Conservation (phyloP, 2,329 filamentous ascomycete genomes). For the Colletotrichum abscissum region DNA sequence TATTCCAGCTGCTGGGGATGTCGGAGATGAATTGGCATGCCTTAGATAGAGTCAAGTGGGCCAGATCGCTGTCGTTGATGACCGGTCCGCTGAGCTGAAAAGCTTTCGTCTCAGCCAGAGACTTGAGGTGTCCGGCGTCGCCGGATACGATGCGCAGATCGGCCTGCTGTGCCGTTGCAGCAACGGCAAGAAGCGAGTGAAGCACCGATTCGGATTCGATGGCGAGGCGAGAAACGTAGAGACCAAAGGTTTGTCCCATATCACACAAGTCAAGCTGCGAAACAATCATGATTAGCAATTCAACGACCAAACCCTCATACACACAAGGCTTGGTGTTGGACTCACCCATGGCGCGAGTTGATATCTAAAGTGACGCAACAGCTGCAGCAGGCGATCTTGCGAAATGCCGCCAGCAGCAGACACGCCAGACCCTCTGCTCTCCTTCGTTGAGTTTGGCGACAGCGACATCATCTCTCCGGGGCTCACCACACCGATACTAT, state of each 20-base stretch:
- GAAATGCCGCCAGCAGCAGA: neutral
- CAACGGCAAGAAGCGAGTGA: constrained; percentile 41
- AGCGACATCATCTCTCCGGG: constrained; percentile 17
- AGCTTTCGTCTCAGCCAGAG: constrained; percentile 1
- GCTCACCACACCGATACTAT: constrained; percentile 5
- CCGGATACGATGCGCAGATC: neutral
- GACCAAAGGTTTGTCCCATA: constrained; percentile 52
- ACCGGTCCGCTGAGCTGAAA: neutral
- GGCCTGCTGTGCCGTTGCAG: constrained; percentile 18
- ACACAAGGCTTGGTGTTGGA: neutral
- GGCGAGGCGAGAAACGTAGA: constrained; percentile 46
- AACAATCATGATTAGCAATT: neutral
- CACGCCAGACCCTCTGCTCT: neutral
- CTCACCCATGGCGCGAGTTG: constrained; percentile 57
- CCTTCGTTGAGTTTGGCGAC: neutral
- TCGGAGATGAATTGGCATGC: constrained; percentile 18
- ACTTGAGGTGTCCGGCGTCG: constrained; percentile 18
- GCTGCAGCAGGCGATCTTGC: constrained; percentile 39
- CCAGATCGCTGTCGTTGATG: constrained; percentile 18
- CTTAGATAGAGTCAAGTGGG: constrained; percentile 5
- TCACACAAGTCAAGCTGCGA: constrained; percentile 56
- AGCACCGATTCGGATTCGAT: constrained; percentile 40
- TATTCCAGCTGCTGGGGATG: constrained; percentile 21
- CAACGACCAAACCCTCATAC: too few species aligned
- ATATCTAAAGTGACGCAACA: constrained; percentile 57